A percentile compares a stretch with the other conserved stretches of the same genome.
Conservation (phyloP, 177 flowering plant genomes). For the Vitis hybrid region DNA sequence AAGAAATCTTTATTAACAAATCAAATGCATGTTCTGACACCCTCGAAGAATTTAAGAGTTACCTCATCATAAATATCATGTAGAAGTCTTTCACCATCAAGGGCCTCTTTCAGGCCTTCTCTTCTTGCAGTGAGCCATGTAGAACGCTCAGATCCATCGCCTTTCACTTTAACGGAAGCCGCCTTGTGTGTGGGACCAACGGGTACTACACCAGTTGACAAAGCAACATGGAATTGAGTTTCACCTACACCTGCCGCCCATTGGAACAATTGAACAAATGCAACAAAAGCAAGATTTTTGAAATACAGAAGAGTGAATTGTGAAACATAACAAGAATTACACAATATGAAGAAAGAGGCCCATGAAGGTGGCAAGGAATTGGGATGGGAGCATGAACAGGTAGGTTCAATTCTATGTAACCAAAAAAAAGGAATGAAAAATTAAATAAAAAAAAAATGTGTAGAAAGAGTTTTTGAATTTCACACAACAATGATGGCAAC, state of each 20-base stretch:
- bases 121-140: constrained; percentile 79
- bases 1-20: neutral
- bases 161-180: constrained; percentile 49
- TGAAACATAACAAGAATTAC: too few species aligned
- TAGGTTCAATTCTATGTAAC: neutral
- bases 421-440: neutral
- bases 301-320: too few species aligned
- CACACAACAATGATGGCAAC: neutral
- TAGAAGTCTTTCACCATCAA: constrained; percentile 62
- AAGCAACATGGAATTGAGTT: constrained; percentile 47
- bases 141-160: constrained; percentile 7
- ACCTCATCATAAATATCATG: constrained; percentile 56
- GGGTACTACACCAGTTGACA: constrained; percentile 57
- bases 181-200: constrained; percentile 58
- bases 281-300: neutral
- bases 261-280: constrained; percentile 6
- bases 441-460: neutral
- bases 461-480: neutral
- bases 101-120: constrained; percentile 45
- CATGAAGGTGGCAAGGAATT: too few species aligned
- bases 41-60: neutral
- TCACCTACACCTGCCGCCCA: constrained; percentile 51
- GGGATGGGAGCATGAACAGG: too few species aligned
- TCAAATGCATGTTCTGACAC: neutral
- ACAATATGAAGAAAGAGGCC: too few species aligned